These are phyloP conservation scores for Sergeia podlipaevii DNA, from an alignment of 208 protist species.

Conservation along the genomic window DNA sequence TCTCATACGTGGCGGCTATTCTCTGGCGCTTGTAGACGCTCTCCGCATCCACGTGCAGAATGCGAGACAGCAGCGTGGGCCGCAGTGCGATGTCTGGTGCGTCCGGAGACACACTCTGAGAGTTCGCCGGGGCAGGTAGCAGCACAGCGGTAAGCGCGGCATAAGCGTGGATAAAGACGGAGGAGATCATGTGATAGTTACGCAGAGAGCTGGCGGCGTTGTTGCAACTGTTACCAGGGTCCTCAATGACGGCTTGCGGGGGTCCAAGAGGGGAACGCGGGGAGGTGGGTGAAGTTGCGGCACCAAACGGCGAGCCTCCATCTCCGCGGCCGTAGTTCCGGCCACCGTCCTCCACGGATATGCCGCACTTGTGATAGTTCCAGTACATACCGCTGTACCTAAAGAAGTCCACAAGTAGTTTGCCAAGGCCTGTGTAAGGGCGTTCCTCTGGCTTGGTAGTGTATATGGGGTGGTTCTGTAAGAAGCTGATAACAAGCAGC, in stretches of 20 bases:
- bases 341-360: constrained; percentile 60
- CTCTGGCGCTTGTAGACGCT: constrained; percentile 47
- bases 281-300: constrained; percentile 16
- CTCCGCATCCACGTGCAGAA: constrained; percentile 68
- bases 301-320: constrained; percentile 4
- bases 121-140: neutral
- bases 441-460: constrained; percentile 39
- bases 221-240: constrained; percentile 66
- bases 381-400: constrained; percentile 89
- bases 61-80: constrained; percentile 79
- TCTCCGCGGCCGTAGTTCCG: constrained; percentile 44
- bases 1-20: constrained; percentile 40
- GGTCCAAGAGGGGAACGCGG: constrained; percentile 10
- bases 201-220: constrained; percentile 85
- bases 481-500: constrained; percentile 88
- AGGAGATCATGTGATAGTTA: constrained; percentile 57
- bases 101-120: constrained; percentile 29
- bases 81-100: constrained; percentile 39
- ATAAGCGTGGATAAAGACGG: constrained; percentile 73
- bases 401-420: constrained; percentile 93
- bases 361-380: constrained; percentile 72
- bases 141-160: constrained; percentile 37
- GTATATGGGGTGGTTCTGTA: constrained; percentile 89
- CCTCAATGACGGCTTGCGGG: constrained; percentile 60
- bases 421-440: constrained; percentile 72